phyloP scores from a whole-genome alignment of 2,329 filamentous ascomycete species.

The Fusarium musae region DNA sequence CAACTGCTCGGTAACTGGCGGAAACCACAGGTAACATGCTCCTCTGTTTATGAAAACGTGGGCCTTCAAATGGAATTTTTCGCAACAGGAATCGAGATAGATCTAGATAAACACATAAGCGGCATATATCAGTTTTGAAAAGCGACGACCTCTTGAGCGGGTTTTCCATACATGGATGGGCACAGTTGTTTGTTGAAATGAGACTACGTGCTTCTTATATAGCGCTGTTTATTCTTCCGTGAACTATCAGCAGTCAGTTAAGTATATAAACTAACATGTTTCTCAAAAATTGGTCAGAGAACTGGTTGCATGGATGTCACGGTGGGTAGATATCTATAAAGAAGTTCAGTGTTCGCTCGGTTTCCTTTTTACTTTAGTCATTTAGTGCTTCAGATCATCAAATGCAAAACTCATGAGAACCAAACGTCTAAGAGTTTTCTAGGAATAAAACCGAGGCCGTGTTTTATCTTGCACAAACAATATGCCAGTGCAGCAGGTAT shows the following conservation, averaged over 20 bases:
- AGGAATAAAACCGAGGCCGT: not conserved
- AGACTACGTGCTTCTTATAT: not conserved
- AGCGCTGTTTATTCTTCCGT: not conserved
- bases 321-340: not conserved
- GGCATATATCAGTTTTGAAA: not conserved
- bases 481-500: conserved; percentile 22
- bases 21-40: not conserved
- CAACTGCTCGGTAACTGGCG: not conserved
- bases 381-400: not conserved
- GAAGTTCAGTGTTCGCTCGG: not conserved
- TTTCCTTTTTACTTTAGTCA: not conserved
- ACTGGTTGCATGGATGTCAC: not conserved
- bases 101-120: not conserved
- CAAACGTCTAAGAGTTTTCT: not conserved
- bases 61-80: not conserved
- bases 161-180: too few species aligned
- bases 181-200: not conserved
- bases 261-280: not conserved
- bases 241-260: not conserved
- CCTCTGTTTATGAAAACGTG: not conserved
- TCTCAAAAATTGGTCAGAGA: not conserved
- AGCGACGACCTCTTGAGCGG: not conserved
- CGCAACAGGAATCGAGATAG: not conserved
- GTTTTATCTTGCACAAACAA: conserved; percentile 2
- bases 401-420: not conserved